These are phyloP conservation scores for Pneumocystis wakefieldiae DNA, from an alignment of 1,139 yeast species.

Conservation along the genomic window DNA sequence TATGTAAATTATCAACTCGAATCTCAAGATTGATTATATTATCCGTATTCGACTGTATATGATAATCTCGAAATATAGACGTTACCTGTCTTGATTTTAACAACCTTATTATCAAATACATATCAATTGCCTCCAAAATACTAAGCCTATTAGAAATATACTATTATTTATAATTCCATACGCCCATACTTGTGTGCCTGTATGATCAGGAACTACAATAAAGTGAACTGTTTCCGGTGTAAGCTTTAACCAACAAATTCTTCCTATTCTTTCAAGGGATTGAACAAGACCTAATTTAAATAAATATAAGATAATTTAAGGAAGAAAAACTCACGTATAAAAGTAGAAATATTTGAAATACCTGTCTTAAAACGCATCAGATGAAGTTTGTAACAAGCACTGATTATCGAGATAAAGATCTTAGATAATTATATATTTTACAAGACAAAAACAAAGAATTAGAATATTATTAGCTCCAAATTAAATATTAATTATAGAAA, in stretches of 20 bases:
- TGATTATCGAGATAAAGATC: constrained; percentile 1
- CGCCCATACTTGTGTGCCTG: constrained; percentile 13
- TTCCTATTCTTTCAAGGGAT: constrained; percentile 16
- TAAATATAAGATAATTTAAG: not conserved
- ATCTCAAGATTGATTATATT: constrained; percentile 12
- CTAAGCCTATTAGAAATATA: not conserved
- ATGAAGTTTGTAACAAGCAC: not conserved
- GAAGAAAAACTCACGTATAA: not conserved
- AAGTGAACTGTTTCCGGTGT: constrained; percentile 11
- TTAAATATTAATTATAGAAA: not conserved
- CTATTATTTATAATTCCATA: constrained; percentile 1
- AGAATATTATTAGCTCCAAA: not conserved
- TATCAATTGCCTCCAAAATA: not conserved
- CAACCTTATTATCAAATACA: not conserved
- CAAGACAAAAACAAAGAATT: not conserved
- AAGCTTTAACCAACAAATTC: constrained; percentile 9
- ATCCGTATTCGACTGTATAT: constrained; percentile 11
- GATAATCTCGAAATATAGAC: constrained; percentile 6
- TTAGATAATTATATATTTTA: not conserved
- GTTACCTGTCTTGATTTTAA: not conserved
- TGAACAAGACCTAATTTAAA: constrained; percentile 16
- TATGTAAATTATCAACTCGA: constrained; percentile 7
- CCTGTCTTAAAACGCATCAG: constrained; percentile 10
- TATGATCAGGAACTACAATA: constrained; percentile 8
- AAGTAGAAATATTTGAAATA: constrained; percentile 6